phyloP scores from a whole-genome alignment of 805 yeast species.

The Hanseniaspora pseudoguilliermondii region DNA sequence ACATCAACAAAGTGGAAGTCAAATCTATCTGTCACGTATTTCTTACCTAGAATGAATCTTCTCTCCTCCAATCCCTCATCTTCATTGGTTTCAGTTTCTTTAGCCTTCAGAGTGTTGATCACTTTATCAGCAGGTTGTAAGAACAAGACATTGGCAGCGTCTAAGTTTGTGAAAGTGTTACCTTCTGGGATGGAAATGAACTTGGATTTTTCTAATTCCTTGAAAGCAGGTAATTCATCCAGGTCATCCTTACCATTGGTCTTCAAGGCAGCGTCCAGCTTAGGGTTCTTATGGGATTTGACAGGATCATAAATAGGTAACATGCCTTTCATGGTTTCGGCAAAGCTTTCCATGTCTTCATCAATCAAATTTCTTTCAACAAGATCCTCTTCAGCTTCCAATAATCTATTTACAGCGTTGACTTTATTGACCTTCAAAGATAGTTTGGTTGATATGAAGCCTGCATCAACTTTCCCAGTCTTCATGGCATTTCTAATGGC shows the following conservation, averaged over 20 bases:
- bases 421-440: slow-evolving; percentile 76
- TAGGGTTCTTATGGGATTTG: slow-evolving; percentile 17
- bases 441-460: slow-evolving; percentile 62
- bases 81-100: slow-evolving; percentile 20
- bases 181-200: slow-evolving; percentile 85
- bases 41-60: slow-evolving; percentile 41
- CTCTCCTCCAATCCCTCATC: slow-evolving; percentile 20
- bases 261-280: neutral
- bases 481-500: slow-evolving; percentile 46
- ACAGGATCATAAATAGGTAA: slow-evolving; percentile 57
- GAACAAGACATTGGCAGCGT: slow-evolving; percentile 74
- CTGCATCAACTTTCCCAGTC: slow-evolving; percentile 43
- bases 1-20: slow-evolving; percentile 65
- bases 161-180: slow-evolving; percentile 90
- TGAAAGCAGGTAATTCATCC: slow-evolving; percentile 88
- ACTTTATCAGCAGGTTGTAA: slow-evolving; percentile 81
- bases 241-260: slow-evolving; percentile 45
- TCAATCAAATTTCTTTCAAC: slow-evolving; percentile 36
- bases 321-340: slow-evolving; percentile 56
- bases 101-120: slow-evolving; percentile 51
- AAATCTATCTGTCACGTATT: slow-evolving; percentile 55
- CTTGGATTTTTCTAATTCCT: slow-evolving; percentile 65
- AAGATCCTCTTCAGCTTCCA: slow-evolving; percentile 53
- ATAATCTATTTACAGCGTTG: slow-evolving; percentile 71
- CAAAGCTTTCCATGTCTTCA: slow-evolving; percentile 46